Percentiles rank a stretch among this genome's conserved stretches.
Conservation (phyloP, 1,284 basidiomycete genomes). For the Sporisorium iseilematis-ciliati region DNA sequence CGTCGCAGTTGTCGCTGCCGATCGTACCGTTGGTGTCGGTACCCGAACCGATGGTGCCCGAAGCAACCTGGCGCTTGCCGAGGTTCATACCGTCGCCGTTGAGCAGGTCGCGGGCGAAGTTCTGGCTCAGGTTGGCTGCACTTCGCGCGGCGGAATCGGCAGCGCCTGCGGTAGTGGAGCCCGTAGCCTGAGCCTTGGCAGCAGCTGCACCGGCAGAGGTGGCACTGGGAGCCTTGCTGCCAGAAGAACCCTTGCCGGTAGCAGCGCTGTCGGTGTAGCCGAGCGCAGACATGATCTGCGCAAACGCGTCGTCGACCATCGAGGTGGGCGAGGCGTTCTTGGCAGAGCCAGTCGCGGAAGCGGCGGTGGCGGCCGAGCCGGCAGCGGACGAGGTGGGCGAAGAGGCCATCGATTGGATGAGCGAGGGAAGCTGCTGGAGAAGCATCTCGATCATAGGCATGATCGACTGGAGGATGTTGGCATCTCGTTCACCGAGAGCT, state of each 20-base stretch:
- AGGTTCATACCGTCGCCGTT: conserved; percentile 51
- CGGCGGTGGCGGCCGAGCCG: conserved; percentile 24
- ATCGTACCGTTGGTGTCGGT: conserved; percentile 8
- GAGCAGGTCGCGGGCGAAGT: conserved; percentile 41
- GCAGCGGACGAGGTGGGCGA: conserved; percentile 23
- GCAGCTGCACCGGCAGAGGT: conserved; percentile 9
- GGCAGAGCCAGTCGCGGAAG: conserved; percentile 24
- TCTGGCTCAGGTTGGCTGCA: conserved; percentile 50
- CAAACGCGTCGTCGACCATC: conserved; percentile 32
- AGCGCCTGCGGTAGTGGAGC: background rate
- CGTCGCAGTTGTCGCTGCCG: conserved; percentile 42
- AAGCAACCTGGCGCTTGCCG: conserved; percentile 30
- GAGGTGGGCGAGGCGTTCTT: conserved; percentile 29
- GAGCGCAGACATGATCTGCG: conserved; percentile 43
- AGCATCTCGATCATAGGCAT: conserved; percentile 56
- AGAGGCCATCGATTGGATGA: conserved; percentile 29
- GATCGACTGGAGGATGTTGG: conserved; percentile 38
- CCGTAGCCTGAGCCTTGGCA: conserved; percentile 1
- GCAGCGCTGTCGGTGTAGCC: conserved; percentile 12
- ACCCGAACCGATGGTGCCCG: conserved; percentile 5
- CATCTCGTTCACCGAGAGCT: conserved; percentile 38
- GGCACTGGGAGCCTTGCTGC: conserved; percentile 17
- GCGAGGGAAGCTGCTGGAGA: conserved; percentile 39
- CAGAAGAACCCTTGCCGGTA: background rate
- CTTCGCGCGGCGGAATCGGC: conserved; percentile 31